Base-by-base conservation (phyloP, 2,329 filamentous ascomycete species). In the Hypoxylon sp. region DNA sequence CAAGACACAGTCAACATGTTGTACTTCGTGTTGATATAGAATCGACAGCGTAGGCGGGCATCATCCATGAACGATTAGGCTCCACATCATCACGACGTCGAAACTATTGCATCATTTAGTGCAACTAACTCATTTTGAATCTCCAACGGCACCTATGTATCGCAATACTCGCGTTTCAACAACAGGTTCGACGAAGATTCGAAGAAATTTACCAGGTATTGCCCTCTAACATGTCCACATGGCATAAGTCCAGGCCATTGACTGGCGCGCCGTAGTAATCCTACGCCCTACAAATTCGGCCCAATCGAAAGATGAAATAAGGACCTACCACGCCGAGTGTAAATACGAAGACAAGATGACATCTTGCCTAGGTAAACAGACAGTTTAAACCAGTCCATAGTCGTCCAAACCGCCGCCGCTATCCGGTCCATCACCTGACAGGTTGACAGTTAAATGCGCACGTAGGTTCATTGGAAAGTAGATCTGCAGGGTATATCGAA, bases 1-100 rank as follows among this genome's bases (percentile, higher is more conserved):
- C 47, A 56, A 30, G 37, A 55, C 13, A n/a, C 10, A 32, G 32
- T 26, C 22, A 26, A 47, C 49, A 39, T 19, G 5, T 17, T 17
- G 17, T 17, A 39, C 30, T 51, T 24, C 30, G 13, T 37, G 22
- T 39, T 17, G 6, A 4, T 24, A 11, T 11, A 39, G 37, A 44
- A 15, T 13, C 22, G 17, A 46, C 41, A 39, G 28, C 47, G 6
- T 47, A 26, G 39, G 22, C 30, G 4, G 4, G 26, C 55, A 59
- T 44, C 39, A 62, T 56, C 39, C 28, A 5, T 15, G 32, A 22
- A 8, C 15, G 24, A 28, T n/a, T 19, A 3, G 26, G 43, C n/a
- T 3, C 37, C 4, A 24, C 15, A 41, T 41, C 54, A 34, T 64
- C 57, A 64, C 47, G n/a, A 20, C 15, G 32, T 63, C 47, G 34